Base-by-base conservation (phyloP, 257 asterid species). In the Galeopsis tetrahit region DNA sequence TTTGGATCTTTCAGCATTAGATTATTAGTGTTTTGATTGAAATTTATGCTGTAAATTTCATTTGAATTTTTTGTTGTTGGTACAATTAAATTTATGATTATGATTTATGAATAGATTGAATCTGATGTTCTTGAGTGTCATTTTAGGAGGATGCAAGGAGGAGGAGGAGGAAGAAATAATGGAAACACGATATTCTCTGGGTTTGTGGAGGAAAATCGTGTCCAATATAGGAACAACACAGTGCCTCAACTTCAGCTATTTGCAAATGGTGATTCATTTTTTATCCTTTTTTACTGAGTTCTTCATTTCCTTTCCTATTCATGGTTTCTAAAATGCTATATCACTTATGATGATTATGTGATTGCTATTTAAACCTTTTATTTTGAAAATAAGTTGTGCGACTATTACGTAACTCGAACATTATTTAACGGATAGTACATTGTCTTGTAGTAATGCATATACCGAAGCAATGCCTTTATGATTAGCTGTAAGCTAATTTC, bases 191-290 rank as follows among this genome's bases (percentile, higher is more conserved):
- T 69, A 4, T 72, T 81, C 75, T 80, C 88, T 2, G 82, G 82
- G 49, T 83, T 73, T 10, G 68, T 76, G 31, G 90, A 82, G 84
- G 87, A 79, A 42, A 84, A 81, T 76, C 79, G 69, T 6, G 66
- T 74, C 17, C 87, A 79, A 48, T 81, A 81, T 49, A 80, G 82
- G 53, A 83, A 70, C 66, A 73, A 58, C 74, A 9, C 88, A 57
- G 55, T 86, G 80, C 90, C 96, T 61, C 92, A 89, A 80, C 85
- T 89, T 6, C 90, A 85, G 76, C 78, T 89, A 70, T 89, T 89
- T 80, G 87, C 89, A 28, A 86, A 86, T 70, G 83, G 96, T 89
- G 80, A 82, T 63, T 74, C 2, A 15, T 21, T 61, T 74, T 70
- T 58, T 63, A 67, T 36, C 63, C 6, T 1, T 49, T 49, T 49